Conservation (phyloP, 2,329 filamentous ascomycete genomes). For the Geosmithia morbida region DNA sequence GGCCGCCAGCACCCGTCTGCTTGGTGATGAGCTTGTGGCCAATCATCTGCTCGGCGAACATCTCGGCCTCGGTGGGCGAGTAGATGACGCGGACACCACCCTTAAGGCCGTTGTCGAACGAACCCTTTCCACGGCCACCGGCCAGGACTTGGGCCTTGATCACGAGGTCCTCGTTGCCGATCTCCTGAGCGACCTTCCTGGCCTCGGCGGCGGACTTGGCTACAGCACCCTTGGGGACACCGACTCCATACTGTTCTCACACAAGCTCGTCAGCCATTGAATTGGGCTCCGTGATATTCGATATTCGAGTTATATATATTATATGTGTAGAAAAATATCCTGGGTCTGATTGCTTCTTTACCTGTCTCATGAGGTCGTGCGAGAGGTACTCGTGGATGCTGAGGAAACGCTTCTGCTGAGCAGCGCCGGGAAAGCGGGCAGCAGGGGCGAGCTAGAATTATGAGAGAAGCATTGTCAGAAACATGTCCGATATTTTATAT, state of each 20-base stretch:
- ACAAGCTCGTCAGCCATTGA: neutral
- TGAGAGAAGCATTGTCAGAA: neutral
- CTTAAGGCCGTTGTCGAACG: slow-evolving; percentile 97
- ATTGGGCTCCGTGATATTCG: slow-evolving; percentile 1
- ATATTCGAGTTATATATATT: slow-evolving; percentile 4
- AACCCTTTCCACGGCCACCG: slow-evolving; percentile 93
- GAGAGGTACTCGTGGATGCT: slow-evolving; percentile 98
- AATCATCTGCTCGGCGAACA: slow-evolving; percentile 99
- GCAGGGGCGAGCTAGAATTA: slow-evolving; percentile 21
- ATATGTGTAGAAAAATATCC: slow-evolving; percentile 1
- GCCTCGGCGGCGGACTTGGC: slow-evolving; percentile 76
- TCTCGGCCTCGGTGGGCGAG: slow-evolving; percentile 89
- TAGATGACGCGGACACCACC: slow-evolving; percentile 98
- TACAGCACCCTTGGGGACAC: slow-evolving; percentile 79
- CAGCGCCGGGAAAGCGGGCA: slow-evolving; percentile 46
- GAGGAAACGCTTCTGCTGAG: slow-evolving; percentile 74
- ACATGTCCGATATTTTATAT: too few species aligned
- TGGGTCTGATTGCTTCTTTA: slow-evolving; percentile 21
- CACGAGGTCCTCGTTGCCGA: slow-evolving; percentile 92
- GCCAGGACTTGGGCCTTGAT: slow-evolving; percentile 99
- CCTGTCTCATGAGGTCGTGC: slow-evolving; percentile 71
- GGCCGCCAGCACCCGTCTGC: slow-evolving; percentile 88
- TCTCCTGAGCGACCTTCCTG: slow-evolving; percentile 77
- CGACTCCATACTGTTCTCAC: slow-evolving; percentile 67
- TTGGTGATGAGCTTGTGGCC: slow-evolving; percentile 99